Evolutionary conservation across 371 early-diverging fungal genomes (phyloP).

Genomic region (Chytridium lagenaria): DNA sequence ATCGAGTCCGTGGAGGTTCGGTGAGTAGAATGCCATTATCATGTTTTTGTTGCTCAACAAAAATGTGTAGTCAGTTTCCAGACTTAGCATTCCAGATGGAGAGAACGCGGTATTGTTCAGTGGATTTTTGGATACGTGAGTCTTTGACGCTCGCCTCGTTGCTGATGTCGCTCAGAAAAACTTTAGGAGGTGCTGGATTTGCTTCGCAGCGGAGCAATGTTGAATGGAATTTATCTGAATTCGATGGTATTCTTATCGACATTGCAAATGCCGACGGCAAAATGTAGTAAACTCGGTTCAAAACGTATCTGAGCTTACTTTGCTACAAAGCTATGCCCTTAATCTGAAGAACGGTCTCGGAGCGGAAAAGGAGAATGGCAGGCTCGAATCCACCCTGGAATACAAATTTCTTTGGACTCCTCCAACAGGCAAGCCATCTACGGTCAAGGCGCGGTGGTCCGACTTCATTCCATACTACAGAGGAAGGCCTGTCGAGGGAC

Average conservation of each 20-base stretch:
- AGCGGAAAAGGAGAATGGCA: neutral
- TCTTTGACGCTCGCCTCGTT: neutral
- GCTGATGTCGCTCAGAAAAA: neutral
- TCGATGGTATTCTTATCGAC: neutral
- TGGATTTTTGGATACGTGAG: neutral
- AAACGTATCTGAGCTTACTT: too few relatives aligned
- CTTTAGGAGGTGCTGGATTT: neutral
- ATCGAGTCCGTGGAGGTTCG: constrained; percentile 11
- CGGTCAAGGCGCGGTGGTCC: neutral
- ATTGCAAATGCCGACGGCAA: neutral
- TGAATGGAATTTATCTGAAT: neutral
- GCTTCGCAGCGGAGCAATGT: neutral
- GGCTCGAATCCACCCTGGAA: neutral
- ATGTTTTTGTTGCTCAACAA: neutral
- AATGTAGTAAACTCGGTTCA: too few relatives aligned
- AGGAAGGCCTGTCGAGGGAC: neutral
- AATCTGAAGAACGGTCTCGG: neutral
- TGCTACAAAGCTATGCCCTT: neutral
- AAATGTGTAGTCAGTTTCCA: neutral
- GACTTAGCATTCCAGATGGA: neutral
- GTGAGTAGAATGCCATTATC: neutral
- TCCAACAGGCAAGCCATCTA: neutral
- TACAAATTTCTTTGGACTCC: neutral
- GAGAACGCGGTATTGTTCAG: neutral
- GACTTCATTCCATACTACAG: neutral